Evolutionary conservation across 2,329 filamentous ascomycete species (phyloP).

Genomic region (Penicillium sp.): DNA sequence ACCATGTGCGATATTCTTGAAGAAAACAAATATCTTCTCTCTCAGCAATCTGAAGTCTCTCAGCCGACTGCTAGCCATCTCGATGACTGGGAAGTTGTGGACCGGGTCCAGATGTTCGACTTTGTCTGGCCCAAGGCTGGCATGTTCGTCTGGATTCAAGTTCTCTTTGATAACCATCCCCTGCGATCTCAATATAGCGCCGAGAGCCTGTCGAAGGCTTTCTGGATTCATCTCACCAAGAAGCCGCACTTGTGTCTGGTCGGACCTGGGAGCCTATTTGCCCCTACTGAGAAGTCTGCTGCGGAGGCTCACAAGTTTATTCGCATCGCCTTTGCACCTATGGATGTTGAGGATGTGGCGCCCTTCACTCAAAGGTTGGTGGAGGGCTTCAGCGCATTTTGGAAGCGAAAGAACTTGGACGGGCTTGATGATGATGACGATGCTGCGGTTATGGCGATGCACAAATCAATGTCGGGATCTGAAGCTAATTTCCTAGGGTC

Average conservation of each 20-base stretch:
- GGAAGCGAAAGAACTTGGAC: constrained; percentile 63
- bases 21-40: constrained; percentile 62
- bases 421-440: constrained; percentile 27
- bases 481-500: constrained; percentile 11
- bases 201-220: constrained; percentile 58
- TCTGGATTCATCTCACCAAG: constrained; percentile 70
- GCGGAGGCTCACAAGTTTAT: constrained; percentile 67
- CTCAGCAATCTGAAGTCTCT: constrained; percentile 52
- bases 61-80: constrained; percentile 35
- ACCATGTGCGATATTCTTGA: constrained; percentile 74
- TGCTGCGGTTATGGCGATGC: constrained; percentile 12
- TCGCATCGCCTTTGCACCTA: constrained; percentile 81
- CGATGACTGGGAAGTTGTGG: constrained; percentile 71
- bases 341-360: constrained; percentile 67
- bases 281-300: constrained; percentile 60
- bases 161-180: constrained; percentile 72
- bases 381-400: constrained; percentile 70
- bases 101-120: constrained; percentile 69
- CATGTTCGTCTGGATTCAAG: constrained; percentile 85
- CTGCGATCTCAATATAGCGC: constrained; percentile 58
- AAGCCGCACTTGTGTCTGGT: constrained; percentile 69
- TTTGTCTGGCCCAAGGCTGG: constrained; percentile 80
- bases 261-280: constrained; percentile 71
- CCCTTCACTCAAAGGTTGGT: constrained; percentile 63
- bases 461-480: not conserved